Conservation (phyloP, 1,284 basidiomycete genomes). For the Puccinia triticina region DNA sequence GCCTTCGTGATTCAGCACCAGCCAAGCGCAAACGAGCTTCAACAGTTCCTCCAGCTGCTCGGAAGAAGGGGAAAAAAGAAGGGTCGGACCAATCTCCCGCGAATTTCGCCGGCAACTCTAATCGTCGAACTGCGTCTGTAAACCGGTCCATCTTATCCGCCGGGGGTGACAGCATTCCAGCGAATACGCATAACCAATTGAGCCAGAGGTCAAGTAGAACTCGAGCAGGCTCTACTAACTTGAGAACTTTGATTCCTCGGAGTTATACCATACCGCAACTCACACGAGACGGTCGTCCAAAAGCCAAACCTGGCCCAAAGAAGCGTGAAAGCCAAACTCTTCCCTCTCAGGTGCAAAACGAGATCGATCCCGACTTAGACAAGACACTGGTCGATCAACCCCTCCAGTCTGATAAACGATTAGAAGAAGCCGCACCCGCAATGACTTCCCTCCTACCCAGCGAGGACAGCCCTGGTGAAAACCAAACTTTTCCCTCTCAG, state of each 20-base stretch:
- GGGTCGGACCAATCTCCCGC: not conserved
- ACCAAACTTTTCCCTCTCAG: not conserved
- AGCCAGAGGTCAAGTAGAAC: not conserved
- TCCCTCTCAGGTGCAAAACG: too few species aligned
- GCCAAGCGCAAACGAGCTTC: not conserved
- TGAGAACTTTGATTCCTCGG: not conserved
- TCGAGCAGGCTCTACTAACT: not conserved
- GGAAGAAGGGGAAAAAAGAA: not conserved
- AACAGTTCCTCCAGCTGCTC: not conserved
- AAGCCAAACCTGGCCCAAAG: not conserved
- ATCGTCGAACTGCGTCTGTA: not conserved
- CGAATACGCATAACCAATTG: not conserved
- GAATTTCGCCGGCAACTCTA: not conserved
- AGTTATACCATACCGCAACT: not conserved
- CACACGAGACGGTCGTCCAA: not conserved
- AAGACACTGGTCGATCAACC: not conserved
- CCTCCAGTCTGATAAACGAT: not conserved
- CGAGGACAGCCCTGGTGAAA: not conserved
- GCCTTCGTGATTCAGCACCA: not conserved
- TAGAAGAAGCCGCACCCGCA: not conserved
- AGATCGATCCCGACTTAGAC: too few species aligned
- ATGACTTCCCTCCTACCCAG: not conserved
- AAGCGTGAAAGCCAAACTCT: too few species aligned
- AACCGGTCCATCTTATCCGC: not conserved
- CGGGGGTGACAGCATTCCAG: not conserved